Base-by-base conservation (phyloP, 352 stramenopile genomes). In the Pythium folliculosum region DNA sequence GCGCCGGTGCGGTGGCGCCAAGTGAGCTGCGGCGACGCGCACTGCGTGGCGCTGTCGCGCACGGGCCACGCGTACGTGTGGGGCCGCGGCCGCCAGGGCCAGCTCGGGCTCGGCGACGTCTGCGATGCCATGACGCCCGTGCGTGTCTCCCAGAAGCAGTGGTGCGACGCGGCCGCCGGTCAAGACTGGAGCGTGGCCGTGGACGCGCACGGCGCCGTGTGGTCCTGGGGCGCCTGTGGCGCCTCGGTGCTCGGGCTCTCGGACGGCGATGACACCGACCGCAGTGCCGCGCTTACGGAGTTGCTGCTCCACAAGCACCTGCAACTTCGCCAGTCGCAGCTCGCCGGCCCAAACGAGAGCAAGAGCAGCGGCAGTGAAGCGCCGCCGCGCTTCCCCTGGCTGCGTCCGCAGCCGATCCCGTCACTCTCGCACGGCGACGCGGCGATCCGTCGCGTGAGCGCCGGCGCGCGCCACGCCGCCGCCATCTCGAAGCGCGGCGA, bases 401-500 rank as follows among this genome's bases (percentile, higher is more conserved):
- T 70, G 17, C 55, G 65, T 21, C 70, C 70, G 6, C 80, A 79
- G 22, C 60, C 75, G 6, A 71, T 92, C 14, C 69, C 75, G 23
- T 77, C 72, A 19, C 86, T 92, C 45, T 55, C 70, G 17, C 64
- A 54, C 0, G 57, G 64, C 9, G 81, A 77, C 25, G 64, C 75
- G 9, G 45, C 58, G 6, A 87, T 92, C 43, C 58, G 47, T 22
- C 70, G 60, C 22, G 80, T 99, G 50, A 91, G 81, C 40, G 95
- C 95, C 44, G 96, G 96, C 2, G 65, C 80, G 40, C 87, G 84
- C 49, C 95, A 99, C 68, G 91, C 86, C 6, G 85, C 89, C 0
- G 94, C 88, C 5, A 73, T 99, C 22, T 97, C 92, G 13, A 70
- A 77, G 3, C 76, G 79, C 22, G 96, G 95, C 13, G 88, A 97